Evolutionary conservation across 108 stramenopile genomes (phyloP), one percentile per base, ranked within the genome.

Genomic region (Bacterosira constricta): DNA sequence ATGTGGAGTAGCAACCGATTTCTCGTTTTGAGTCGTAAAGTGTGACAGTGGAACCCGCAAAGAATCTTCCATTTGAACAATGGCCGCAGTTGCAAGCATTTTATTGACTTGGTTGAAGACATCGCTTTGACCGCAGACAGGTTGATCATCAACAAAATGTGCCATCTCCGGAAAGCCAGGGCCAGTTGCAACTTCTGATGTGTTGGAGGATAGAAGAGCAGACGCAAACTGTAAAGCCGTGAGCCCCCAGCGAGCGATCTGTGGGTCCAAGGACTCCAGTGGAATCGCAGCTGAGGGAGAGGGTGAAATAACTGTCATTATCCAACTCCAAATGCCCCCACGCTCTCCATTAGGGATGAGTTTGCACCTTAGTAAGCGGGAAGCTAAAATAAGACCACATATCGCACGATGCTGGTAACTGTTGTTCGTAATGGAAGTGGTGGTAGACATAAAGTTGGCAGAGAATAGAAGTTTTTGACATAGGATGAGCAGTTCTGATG

Each of bases 401-500:
- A 65, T 65, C 2, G 63, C 47, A 38, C 77, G 68, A 35, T 65
- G 63, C 20, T 69, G 55, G 10, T 63, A 44, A 44, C 55, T 50
- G 23, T 64, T 52, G 63, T 25, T 55, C 4, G 29, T 17, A 29
- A 35, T 56, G 42, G 37, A 29, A 12, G 65, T 52, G 5, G 53
- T 8, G 27, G 46, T 38, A 18, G 59, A 69, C 15, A 52, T 21
- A n/a, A 52, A 52, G 27, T 51, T 57, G 26, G 47, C 27, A 26
- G 75, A 49, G 57, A 65, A 77, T 20, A 77, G 63, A 46, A 77
- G 63, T 55, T 77, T 77, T 46, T 77, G 77, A 39, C 77, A 77
- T 18, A 77, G 54, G 34, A 77, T 77, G 15, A 77, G 69, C 37
- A 77, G 55, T 29, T 77, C 77, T 1, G 77, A 69, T 21, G 56